Base-by-base conservation (phyloP, 2,329 filamentous ascomycete species). In the Clathrospora elynae region DNA sequence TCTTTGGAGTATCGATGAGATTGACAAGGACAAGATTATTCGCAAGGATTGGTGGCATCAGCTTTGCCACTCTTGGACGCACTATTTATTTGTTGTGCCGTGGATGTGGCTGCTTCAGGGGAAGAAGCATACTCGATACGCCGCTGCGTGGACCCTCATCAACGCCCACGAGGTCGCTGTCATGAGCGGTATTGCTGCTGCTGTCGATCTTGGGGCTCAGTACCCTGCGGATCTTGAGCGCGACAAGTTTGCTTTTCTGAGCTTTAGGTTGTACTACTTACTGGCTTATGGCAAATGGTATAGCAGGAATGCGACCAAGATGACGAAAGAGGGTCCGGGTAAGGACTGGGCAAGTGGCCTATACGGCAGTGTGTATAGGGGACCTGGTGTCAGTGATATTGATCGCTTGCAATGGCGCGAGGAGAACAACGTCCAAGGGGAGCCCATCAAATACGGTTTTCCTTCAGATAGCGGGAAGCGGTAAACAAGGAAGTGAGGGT, bases 91-190 rank as follows among this genome's bases (percentile, higher is more conserved):
- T 22, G 83, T 86, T 53, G 83, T 90, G 1, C 86, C 86, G 0
- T 82, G 82, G 51, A 80, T 90, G 78, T 86, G 85, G 84, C 79
- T 86, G 16, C 76, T 90, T 3, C 84, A 90, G 51, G 84, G 84
- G 0, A 79, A 75, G 48, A 81, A 81, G 17, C 73, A 75, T 34
- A 88, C 85, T 0, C 73, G 76, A 14, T 88, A 82, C 60, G 85
- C 84, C 0, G 81, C 81, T 2, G 78, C 78, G 5, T 88, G 85
- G 85, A 88, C 85, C 0, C 72, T 88, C 42, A 80, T 87, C 45
- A 85, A 85, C 51, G 82, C 83, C 56, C 82, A 89, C 55, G 86
- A 89, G 59, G 75, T 87, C 7, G 86, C 86, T 1, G 83, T 84
- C 42, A 83, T 89, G 35, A 83, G 79, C 41, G 85, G 86, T 0